Conservation (phyloP, 2,329 filamentous ascomycete species). For the Tolypocladium capitatum region DNA sequence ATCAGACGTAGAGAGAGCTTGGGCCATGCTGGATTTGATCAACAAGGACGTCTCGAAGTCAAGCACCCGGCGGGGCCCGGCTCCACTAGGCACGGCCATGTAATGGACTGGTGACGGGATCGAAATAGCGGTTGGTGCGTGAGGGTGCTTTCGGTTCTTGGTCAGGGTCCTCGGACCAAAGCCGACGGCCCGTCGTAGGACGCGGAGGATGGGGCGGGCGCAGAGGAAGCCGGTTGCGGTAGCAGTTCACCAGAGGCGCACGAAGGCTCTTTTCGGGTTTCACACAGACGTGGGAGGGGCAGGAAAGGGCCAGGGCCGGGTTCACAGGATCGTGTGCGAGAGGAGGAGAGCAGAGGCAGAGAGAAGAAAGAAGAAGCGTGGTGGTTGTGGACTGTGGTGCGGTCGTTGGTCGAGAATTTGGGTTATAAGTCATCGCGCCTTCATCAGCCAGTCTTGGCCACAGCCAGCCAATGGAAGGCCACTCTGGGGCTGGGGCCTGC, state of each 20-base stretch:
- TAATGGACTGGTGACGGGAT: constrained; percentile 4
- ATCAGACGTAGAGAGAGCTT: constrained; percentile 23
- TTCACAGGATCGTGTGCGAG: not conserved
- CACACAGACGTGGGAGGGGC: not conserved
- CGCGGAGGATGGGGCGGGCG: not conserved
- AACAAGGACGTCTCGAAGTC: constrained; percentile 21
- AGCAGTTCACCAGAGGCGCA: not conserved
- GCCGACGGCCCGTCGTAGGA: not conserved
- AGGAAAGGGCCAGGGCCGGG: not conserved
- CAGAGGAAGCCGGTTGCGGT: not conserved
- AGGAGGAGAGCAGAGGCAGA: not conserved
- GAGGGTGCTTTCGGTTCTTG: not conserved
- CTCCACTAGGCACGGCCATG: constrained; percentile 14
- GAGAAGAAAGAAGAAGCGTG: not conserved
- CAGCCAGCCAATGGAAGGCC: not conserved
- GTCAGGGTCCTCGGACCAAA: not conserved
- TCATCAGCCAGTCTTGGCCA: too few relatives aligned
- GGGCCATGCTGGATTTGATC: constrained; percentile 23
- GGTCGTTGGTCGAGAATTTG: not conserved
- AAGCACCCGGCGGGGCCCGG: constrained; percentile 14
- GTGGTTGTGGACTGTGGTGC: not conserved
- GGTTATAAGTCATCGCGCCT: constrained; percentile 1
- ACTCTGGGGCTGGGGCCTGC: too few relatives aligned
- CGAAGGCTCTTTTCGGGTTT: not conserved
- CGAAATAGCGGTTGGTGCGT: not conserved